These are phyloP conservation scores for Gossypium thurberi DNA, from an alignment of 345 rosid genomes.

Conservation along the genomic window DNA sequence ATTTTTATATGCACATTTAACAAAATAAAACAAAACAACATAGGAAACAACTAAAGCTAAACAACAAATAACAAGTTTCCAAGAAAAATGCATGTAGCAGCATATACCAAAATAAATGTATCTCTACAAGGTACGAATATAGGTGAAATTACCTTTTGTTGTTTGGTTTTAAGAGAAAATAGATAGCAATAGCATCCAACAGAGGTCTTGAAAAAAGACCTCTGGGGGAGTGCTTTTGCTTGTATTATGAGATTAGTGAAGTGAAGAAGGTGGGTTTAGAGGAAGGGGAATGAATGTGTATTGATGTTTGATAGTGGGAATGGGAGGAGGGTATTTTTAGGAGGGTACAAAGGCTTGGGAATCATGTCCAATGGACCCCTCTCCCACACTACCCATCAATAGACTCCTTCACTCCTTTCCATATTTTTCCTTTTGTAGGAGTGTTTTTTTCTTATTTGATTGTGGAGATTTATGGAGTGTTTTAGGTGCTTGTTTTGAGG, in stretches of 20 bases:
- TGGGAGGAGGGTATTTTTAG: conserved; percentile 33
- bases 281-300: neutral
- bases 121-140: neutral
- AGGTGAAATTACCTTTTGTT: neutral
- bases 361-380: neutral
- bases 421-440: no score
- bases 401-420: neutral
- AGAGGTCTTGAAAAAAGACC: neutral
- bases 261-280: neutral
- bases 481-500: no score
- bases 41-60: neutral
- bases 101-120: no score
- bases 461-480: no score
- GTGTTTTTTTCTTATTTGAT: no score
- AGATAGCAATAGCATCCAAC: neutral
- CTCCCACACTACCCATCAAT: neutral
- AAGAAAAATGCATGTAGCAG: neutral
- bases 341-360: conserved; percentile 3
- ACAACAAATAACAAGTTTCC: conserved; percentile 1
- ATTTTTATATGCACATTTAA: conserved; percentile 24
- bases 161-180: neutral
- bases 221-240: neutral
- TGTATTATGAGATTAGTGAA: neutral
- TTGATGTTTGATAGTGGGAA: conserved; percentile 17
- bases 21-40: neutral